These are phyloP conservation scores for Aureoboletus auriporus DNA, from an alignment of 768 basidiomycete genomes.

Conservation along the genomic window DNA sequence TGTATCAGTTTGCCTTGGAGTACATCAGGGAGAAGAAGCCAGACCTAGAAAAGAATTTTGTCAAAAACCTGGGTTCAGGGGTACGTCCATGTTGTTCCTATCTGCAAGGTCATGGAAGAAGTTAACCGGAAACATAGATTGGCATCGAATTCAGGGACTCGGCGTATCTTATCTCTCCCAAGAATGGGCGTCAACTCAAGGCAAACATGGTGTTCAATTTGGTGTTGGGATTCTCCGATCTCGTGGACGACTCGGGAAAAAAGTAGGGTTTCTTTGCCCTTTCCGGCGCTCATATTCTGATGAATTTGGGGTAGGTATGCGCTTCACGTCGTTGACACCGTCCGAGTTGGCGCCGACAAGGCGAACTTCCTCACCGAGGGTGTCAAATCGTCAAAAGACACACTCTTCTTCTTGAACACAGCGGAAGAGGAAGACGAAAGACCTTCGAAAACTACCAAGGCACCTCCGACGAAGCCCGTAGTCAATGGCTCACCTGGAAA, in stretches of 20 bases:
- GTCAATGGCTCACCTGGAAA: constrained; percentile 67
- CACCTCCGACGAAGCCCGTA: constrained; percentile 45
- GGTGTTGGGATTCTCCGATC: constrained; percentile 78
- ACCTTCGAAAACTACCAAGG: constrained; percentile 52
- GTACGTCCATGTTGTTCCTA: constrained; percentile 42
- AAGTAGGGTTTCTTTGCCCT: constrained; percentile 46
- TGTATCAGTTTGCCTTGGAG: constrained; percentile 72
- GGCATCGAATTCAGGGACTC: constrained; percentile 95
- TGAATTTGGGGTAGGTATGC: constrained; percentile 58
- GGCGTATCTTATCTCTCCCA: constrained; percentile 74
- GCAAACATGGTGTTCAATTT: constrained; percentile 86
- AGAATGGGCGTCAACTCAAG: constrained; percentile 68
- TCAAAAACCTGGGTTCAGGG: constrained; percentile 87
- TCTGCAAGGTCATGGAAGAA: neutral
- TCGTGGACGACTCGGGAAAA: constrained; percentile 72
- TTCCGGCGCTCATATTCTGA: neutral
- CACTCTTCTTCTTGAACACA: constrained; percentile 76
- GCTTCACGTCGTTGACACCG: constrained; percentile 83
- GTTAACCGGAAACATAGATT: constrained; percentile 50
- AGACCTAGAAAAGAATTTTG: constrained; percentile 77
- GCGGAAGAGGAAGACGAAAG: constrained; percentile 54
- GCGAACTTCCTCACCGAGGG: constrained; percentile 78
- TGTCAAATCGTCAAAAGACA: constrained; percentile 78
- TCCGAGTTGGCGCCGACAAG: constrained; percentile 67
- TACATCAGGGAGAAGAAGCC: constrained; percentile 76